Evolutionary conservation across 352 stramenopile genomes (phyloP).

Genomic region (Blastocystis sp.): DNA sequence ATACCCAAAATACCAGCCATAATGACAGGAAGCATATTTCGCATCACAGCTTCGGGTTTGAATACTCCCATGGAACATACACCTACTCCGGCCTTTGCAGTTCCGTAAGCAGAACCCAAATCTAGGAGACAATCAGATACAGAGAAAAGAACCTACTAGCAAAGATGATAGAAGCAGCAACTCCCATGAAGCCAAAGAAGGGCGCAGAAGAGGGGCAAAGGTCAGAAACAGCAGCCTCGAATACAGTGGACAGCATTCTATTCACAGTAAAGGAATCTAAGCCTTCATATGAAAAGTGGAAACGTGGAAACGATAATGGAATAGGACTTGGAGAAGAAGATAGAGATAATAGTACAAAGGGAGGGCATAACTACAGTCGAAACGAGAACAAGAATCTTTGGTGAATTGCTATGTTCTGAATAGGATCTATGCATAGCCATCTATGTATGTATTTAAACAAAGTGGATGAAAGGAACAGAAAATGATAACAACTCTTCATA

Average conservation of each 20-base stretch:
- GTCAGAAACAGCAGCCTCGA: slow-evolving; percentile 73
- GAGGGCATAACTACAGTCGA: not conserved
- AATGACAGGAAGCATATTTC: slow-evolving; percentile 96
- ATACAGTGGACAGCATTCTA: slow-evolving; percentile 66
- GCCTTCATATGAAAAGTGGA: slow-evolving; percentile 72
- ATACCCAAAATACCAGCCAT: slow-evolving; percentile 87
- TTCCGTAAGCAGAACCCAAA: slow-evolving; percentile 89
- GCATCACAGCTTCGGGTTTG: slow-evolving; percentile 89
- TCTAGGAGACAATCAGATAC: slow-evolving; percentile 72
- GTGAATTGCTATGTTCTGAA: too few relatives aligned
- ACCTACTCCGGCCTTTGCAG: slow-evolving; percentile 90
- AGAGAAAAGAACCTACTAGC: slow-evolving; percentile 71
- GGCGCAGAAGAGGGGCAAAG: slow-evolving; percentile 90
- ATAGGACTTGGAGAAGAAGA: not conserved
- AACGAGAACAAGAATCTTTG: not conserved
- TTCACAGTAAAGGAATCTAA: slow-evolving; percentile 72
- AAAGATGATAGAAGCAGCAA: slow-evolving; percentile 84
- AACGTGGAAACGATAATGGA: slow-evolving; percentile 67
- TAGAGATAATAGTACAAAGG: not conserved
- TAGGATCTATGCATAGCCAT: not conserved
- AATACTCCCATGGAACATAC: slow-evolving; percentile 87
- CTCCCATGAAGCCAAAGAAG: slow-evolving; percentile 99
- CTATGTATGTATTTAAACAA: not conserved
- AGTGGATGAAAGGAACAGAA: not conserved
- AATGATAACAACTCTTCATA: not conserved